These are phyloP conservation scores for Claviceps sp. DNA, from an alignment of 2,329 filamentous ascomycete species.

Conservation along the genomic window DNA sequence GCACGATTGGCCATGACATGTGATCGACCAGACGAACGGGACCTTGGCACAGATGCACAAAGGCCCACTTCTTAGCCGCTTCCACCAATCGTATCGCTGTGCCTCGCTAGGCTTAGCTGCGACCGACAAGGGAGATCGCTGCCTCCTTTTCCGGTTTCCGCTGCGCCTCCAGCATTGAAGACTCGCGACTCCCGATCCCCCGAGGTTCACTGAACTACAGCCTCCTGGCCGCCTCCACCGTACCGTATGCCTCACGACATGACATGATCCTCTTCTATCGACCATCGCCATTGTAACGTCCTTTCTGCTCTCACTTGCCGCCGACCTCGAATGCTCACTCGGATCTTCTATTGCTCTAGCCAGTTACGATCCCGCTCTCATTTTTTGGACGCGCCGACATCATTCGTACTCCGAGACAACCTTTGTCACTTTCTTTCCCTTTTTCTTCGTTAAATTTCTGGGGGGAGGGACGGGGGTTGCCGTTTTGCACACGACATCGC, in stretches of 20 bases:
- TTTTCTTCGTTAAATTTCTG: not conserved
- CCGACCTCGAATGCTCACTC: not conserved
- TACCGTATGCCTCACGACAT: not conserved
- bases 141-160: constrained; percentile 4
- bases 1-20: not conserved
- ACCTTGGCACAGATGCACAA: not conserved
- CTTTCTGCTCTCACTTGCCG: not conserved
- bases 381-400: not conserved
- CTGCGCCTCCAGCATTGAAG: not conserved
- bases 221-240: not conserved
- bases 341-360: not conserved
- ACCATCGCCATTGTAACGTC: not conserved
- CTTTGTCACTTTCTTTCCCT: not conserved
- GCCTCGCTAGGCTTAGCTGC: not conserved
- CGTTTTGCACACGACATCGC: not conserved
- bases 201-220: not conserved
- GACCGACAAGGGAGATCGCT: not conserved
- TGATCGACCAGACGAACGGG: not conserved
- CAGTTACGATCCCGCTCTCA: not conserved
- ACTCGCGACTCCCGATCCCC: not conserved
- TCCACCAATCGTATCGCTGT: not conserved
- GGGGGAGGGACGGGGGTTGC: not conserved
- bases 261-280: not conserved
- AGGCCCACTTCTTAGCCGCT: not conserved
- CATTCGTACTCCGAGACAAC: not conserved